Conservation (phyloP, 768 basidiomycete species). For the Dacryopinax primogenitus region DNA sequence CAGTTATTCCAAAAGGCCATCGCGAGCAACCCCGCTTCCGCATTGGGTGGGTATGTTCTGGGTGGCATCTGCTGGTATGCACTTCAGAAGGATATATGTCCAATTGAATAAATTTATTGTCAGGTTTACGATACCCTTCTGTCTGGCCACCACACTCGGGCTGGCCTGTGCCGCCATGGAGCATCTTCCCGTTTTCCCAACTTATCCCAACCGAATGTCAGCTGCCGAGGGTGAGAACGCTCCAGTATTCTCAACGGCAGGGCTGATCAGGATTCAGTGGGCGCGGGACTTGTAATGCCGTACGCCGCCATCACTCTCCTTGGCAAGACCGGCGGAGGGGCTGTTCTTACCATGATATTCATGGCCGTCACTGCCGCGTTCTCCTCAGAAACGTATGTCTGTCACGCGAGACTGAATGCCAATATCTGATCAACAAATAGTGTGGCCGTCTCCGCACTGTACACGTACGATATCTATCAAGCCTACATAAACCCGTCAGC, state of each 20-base stretch:
- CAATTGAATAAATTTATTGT: background rate
- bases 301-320: background rate
- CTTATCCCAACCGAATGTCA: background rate
- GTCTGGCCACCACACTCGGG: background rate
- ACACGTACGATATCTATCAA: background rate
- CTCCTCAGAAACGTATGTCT: background rate
- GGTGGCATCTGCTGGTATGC: background rate
- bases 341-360: background rate
- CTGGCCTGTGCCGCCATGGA: background rate
- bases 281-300: background rate
- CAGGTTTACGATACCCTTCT: background rate
- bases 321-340: background rate
- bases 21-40: background rate
- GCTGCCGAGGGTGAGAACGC: background rate
- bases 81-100: background rate
- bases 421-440: too few relatives aligned
- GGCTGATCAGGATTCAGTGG: background rate
- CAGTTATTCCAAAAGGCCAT: background rate
- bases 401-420: background rate
- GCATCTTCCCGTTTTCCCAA: background rate
- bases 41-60: background rate
- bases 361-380: background rate
- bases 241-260: background rate
- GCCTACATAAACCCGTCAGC: background rate
- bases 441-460: background rate